Evolutionary conservation across 2,329 filamentous ascomycete genomes (phyloP), one percentile per base, ranked within the genome.

Genomic region (Sporothrix brunneoviolacea): DNA sequence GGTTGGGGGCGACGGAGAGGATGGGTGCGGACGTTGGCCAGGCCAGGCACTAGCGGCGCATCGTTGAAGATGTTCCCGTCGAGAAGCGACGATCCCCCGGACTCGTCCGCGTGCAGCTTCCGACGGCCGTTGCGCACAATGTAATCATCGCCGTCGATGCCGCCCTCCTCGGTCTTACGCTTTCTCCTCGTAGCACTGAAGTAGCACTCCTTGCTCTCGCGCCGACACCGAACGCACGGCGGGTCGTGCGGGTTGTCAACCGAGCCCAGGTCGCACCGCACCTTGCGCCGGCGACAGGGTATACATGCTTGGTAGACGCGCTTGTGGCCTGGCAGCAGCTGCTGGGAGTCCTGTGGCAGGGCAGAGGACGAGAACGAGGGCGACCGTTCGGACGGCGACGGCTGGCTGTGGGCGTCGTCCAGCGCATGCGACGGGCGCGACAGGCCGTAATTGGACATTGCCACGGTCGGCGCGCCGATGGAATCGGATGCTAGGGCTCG

Each of bases 181-280:
- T 97, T 97, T 64, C 93, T 83, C 45, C 93, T 80, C 28, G 91
- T 97, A 18, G 90, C 88, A 55, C 90, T 95, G 74, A 98, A 98
- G 76, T 86, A 95, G 73, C 93, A 98, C 62, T 95, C 86, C 68
- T 97, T 97, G 71, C 85, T 89, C 73, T 98, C 93, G 59, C 93
- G 84, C 48, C 90, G 85, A 66, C 93, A 98, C 63, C 93, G 83
- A 53, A 91, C 87, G 67, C 93, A 98, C 3, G 93, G 93, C 50
- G 91, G 91, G 61, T 95, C 89, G 68, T 91, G 83, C 21, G 93
- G 93, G 61, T 93, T 91, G 70, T 97, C 93, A 64, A 97, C 91
- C 61, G 84, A 86, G 51, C 79, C 79, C 7, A 83, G 68, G 57
- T 82, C 79, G 65, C 77, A 82, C 53, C 79, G 74, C 22, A 83